Evolutionary conservation across 768 basidiomycete species (phyloP).

Genomic region (Naganishia randhawae): DNA sequence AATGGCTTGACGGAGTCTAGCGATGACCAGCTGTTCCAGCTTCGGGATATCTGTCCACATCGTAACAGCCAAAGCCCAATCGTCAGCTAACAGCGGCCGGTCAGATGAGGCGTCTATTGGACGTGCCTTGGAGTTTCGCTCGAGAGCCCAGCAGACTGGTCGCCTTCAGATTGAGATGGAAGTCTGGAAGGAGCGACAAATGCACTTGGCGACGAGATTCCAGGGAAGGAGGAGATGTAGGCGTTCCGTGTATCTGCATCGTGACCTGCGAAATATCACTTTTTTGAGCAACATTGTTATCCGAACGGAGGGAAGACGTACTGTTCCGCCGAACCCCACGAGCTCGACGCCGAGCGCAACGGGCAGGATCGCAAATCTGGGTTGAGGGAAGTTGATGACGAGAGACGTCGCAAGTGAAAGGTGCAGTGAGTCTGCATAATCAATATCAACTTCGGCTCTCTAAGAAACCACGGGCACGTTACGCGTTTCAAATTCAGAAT

Average conservation of each 20-base stretch:
- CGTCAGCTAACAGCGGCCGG: not conserved
- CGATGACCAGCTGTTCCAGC: conserved; percentile 85
- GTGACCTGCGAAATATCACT: conserved; percentile 35
- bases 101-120: not conserved
- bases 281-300: not conserved
- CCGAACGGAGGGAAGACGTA: conserved; percentile 49
- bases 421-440: conserved; percentile 77
- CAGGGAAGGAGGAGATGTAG: conserved; percentile 52
- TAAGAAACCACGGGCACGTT: conserved; percentile 44
- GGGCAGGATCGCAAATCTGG: conserved; percentile 54
- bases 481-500: too few relatives aligned
- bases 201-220: conserved; percentile 58
- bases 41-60: conserved; percentile 73
- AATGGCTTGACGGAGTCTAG: conserved; percentile 67
- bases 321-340: conserved; percentile 77
- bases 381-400: conserved; percentile 54
- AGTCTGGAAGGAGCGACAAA: conserved; percentile 79
- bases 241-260: conserved; percentile 41
- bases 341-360: conserved; percentile 74
- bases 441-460: conserved; percentile 77
- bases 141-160: conserved; percentile 91
- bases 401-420: conserved; percentile 55
- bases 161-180: conserved; percentile 78
- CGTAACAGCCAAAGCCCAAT: not conserved
- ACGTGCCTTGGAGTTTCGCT: conserved; percentile 73